Conservation (phyloP, 78 protist genomes). For the Dictyostelium citrinum region DNA sequence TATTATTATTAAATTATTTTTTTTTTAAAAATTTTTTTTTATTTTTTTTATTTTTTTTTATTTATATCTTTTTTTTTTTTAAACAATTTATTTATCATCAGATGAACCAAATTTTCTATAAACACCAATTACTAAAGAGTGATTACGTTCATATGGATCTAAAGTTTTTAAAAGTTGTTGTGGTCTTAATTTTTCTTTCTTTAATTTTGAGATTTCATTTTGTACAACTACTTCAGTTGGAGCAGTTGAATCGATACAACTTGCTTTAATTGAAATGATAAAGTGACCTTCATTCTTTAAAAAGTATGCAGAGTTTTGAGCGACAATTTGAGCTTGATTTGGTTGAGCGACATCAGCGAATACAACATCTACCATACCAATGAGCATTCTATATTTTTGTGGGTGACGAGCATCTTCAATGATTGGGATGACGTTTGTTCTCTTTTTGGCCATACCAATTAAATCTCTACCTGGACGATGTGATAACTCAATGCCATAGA, state of each 20-base stretch:
- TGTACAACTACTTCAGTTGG: constrained; percentile 96
- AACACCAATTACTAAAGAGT: constrained; percentile 96
- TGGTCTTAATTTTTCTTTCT: constrained; percentile 91
- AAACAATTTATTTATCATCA: constrained; percentile 1
- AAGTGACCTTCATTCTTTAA: constrained; percentile 99
- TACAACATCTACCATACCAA: constrained; percentile 98
- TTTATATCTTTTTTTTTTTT: background rate
- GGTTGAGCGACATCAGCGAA: constrained; percentile 99
- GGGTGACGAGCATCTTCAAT: constrained; percentile 99
- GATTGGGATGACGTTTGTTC: constrained; percentile 99
- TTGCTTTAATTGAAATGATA: constrained; percentile 99
- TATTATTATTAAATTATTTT: background rate
- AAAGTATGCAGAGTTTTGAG: constrained; percentile 98
- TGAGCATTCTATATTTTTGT: constrained; percentile 96
- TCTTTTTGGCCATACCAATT: constrained; percentile 97
- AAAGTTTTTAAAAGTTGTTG: constrained; percentile 95
- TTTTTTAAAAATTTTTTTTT: background rate
- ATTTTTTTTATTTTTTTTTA: background rate
- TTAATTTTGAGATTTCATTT: constrained; percentile 91
- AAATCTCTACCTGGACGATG: constrained; percentile 99
- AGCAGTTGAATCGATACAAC: constrained; percentile 99
- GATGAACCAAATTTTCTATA: constrained; percentile 20
- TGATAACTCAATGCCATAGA: constrained; percentile 99
- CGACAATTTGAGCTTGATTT: constrained; percentile 99
- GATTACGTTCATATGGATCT: constrained; percentile 99